A percentile compares a stretch with the other conserved stretches of the same genome.
Conservation (phyloP, 1,139 yeast genomes). For the Kodamaea suecica region DNA sequence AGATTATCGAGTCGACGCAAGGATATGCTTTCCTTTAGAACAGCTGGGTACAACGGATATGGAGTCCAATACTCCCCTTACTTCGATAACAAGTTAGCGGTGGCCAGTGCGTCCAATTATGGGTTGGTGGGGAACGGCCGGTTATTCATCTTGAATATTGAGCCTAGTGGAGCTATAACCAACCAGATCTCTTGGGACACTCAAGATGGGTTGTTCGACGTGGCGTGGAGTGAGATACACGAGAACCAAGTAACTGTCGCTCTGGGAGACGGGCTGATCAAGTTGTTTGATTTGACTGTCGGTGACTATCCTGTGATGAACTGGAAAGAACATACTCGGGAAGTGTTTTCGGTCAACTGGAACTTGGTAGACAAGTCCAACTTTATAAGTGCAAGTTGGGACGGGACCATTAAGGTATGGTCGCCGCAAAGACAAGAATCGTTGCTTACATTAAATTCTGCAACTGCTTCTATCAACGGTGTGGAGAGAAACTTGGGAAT, state of each 20-base stretch:
- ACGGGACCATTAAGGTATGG: slow-evolving; percentile 78
- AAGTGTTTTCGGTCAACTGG: slow-evolving; percentile 89
- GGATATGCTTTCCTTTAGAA: slow-evolving; percentile 68
- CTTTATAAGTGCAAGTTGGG: slow-evolving; percentile 87
- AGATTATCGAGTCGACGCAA: too few relatives aligned
- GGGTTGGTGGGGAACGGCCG: slow-evolving; percentile 95
- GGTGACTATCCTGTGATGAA: slow-evolving; percentile 71
- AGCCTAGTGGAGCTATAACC: slow-evolving; percentile 57
- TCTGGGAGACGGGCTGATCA: slow-evolving; percentile 86
- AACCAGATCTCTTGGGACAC: slow-evolving; percentile 72
- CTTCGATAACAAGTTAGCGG: slow-evolving; percentile 84
- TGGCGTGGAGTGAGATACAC: slow-evolving; percentile 87
- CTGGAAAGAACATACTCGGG: slow-evolving; percentile 76
- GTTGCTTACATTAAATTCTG: slow-evolving; percentile 50
- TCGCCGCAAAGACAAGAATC: slow-evolving; percentile 60
- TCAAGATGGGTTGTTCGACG: slow-evolving; percentile 87
- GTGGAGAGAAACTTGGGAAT: slow-evolving; percentile 12
- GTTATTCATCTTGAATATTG: slow-evolving; percentile 64
- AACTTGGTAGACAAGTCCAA: slow-evolving; percentile 70
- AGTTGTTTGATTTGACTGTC: slow-evolving; percentile 72
- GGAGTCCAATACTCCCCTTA: slow-evolving; percentile 89
- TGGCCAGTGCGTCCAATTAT: slow-evolving; percentile 87
- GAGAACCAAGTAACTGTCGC: slow-evolving; percentile 83
- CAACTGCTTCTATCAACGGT: slow-evolving; percentile 28
- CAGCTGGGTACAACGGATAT: slow-evolving; percentile 83